Base-by-base conservation (phyloP, 208 protist genomes). In the Sergeia podlipaevii region DNA sequence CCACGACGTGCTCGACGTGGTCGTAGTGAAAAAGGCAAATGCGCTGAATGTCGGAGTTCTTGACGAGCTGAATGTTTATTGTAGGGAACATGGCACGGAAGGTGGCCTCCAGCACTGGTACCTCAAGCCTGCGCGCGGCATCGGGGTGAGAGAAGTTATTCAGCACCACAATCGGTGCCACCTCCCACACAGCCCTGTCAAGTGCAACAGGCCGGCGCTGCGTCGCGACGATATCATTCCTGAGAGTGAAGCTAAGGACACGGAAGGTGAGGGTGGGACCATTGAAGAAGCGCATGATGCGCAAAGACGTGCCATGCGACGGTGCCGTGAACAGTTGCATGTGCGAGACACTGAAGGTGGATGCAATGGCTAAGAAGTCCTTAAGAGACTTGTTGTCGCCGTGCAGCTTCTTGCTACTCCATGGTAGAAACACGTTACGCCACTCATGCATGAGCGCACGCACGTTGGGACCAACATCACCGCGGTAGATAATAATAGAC, bases 101-200 rank as follows among this genome's bases (percentile, higher is more conserved):
- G 28, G 87, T 93, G 26, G 87, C 78, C 59, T 88, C 82, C 11
- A 93, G 64, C 39, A 93, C 77, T 28, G 77, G 74, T 36, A 93
- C 76, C 65, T 94, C 85, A 28, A 83, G 73, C 5, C 81, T 74
- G 11, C 38, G 46, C 11, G 60, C 51, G 1, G 80, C 70, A 43
- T 90, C 79, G 3, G 85, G 81, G 54, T 89, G 78, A 1, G 75
- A 81, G 59, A 96, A 96, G 73, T 96, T 92, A 64, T 95, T 96
- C n/a, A 96, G 70, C 43, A 95, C 82, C 7, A 95, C 85, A 42
- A 96, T 81, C 17, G 91, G 91, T 7, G 91, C 75, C n/a, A 84
- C 75, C 3, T 91, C 74, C 80, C 80, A 96, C 36, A 87, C 75
- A 4, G 75, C 59, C 6, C 71, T 58, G 45, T 74, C 65, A 10